Evolutionary conservation across 768 basidiomycete species (phyloP), one percentile per base, ranked within the genome.

Genomic region (Termitomyces sp.): DNA sequence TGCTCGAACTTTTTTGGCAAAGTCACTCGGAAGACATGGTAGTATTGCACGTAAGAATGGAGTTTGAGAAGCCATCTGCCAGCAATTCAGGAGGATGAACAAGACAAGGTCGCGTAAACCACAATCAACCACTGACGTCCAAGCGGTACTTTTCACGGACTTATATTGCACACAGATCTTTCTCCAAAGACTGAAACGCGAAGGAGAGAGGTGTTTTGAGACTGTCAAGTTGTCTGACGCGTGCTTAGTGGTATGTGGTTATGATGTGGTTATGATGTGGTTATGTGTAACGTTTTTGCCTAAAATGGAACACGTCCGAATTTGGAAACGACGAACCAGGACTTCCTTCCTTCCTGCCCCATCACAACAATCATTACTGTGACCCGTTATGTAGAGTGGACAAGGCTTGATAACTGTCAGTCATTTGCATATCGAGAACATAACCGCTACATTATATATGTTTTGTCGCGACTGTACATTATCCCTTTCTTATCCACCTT

Each of bases 1-100:
- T 41, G 56, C 62, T 18, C 69, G 64, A 16, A 76, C 62, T 63
- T 70, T 69, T 18, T 63, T 63, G n/a, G 74, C 68, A 18, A 74
- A 63, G 51, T 72, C 73, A 9, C 57, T 66, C 1, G 75, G 75
- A 20, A 76, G 62, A 26, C 67, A 63, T 3, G 73, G 70, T 9
- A 72, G 63, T 49, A 74, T 63, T n/a, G 73, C 62, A 28, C 70
- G 70, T 38, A 73, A 60, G 57, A 71, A 76, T 9, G 66, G 61
- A 3, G 66, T 58, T 54, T 69, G 66, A 24, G 68, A 65, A 3
- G 70, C 62, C 72, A 66, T 65, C 54, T 62, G 59, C 22, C 46
- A 36, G 54, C 4, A n/a, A n/a, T 58, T 58, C 28, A 36, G 26
- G 4, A 36, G 26, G 4, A 3, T 40, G n/a, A 52, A 41, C 18